These are phyloP conservation scores for Trypanosoma lewisi DNA, from an alignment of 208 protist species.

Conservation along the genomic window DNA sequence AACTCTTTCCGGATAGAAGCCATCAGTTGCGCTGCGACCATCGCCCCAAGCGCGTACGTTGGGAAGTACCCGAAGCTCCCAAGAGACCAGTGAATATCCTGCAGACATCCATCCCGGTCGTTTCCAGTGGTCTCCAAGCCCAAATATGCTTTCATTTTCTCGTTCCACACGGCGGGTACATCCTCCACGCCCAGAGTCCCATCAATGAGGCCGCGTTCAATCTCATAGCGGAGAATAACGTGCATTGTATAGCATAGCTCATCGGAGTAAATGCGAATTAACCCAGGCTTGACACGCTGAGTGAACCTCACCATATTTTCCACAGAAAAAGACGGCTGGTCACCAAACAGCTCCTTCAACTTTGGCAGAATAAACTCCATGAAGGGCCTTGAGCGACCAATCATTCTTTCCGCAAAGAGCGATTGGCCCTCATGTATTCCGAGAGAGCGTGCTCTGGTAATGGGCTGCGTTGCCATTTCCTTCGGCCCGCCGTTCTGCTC, in stretches of 20 bases:
- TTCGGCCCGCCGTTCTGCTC: conserved; percentile 81
- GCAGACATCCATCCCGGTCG: conserved; percentile 73
- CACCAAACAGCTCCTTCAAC: conserved; percentile 42
- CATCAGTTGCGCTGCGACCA: conserved; percentile 83
- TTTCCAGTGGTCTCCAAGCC: conserved; percentile 77
- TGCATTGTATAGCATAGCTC: conserved; percentile 91
- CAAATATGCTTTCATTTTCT: conserved; percentile 85
- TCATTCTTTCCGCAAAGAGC: conserved; percentile 81
- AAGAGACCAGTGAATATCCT: conserved; percentile 90
- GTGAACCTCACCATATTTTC: conserved; percentile 50
- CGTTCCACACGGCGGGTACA: conserved; percentile 80
- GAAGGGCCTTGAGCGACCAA: conserved; percentile 57
- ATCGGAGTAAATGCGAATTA: conserved; percentile 84
- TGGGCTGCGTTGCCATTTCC: conserved; percentile 56
- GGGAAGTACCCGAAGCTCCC: conserved; percentile 88
- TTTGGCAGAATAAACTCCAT: conserved; percentile 50
- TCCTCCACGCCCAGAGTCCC: conserved; percentile 74
- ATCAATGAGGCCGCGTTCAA: conserved; percentile 83
- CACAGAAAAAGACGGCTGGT: conserved; percentile 46
- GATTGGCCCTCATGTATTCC: conserved; percentile 91
- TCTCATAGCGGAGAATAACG: conserved; percentile 88
- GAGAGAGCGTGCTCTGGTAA: conserved; percentile 62
- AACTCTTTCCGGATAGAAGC: conserved; percentile 56
- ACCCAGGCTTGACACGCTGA: conserved; percentile 66
- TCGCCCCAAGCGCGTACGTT: conserved; percentile 79